These are phyloP conservation scores for Limnanthes douglasii DNA, from an alignment of 345 rosid species.

Conservation along the genomic window DNA sequence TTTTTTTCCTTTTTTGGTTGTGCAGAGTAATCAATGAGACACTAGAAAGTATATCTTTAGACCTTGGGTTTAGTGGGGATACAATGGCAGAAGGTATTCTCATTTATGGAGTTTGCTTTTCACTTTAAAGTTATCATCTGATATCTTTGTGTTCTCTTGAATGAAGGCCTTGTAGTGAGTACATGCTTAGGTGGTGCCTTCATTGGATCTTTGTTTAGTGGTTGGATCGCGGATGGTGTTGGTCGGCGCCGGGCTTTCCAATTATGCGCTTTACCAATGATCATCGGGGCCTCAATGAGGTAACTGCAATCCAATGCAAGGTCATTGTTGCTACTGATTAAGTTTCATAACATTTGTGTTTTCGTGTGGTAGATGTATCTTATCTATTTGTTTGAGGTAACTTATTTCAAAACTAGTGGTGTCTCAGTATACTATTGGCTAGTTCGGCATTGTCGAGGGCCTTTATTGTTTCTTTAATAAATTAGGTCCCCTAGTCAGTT, in stretches of 20 bases:
- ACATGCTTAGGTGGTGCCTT: constrained; percentile 91
- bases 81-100: constrained; percentile 84
- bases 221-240: constrained; percentile 81
- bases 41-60: constrained; percentile 71
- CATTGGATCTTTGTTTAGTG: constrained; percentile 73
- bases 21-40: constrained; percentile 93
- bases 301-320: constrained; percentile 7
- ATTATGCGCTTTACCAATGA: constrained; percentile 80
- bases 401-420: not conserved
- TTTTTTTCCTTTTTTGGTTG: too few species aligned
- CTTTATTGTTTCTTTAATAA: too few species aligned
- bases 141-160: constrained; percentile 9
- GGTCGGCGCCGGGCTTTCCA: constrained; percentile 92
- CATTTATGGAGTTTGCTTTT: not conserved
- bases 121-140: constrained; percentile 5
- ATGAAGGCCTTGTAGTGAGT: constrained; percentile 85
- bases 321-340: not conserved
- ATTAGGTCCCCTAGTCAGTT: too few species aligned
- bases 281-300: constrained; percentile 82
- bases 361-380: too few species aligned
- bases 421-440: too few species aligned
- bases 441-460: too few species aligned
- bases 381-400: not conserved
- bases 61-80: constrained; percentile 74
- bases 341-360: not conserved